phyloP scores from a whole-genome alignment of 139 green algal genomes.

The Desmodesmus armatus region DNA sequence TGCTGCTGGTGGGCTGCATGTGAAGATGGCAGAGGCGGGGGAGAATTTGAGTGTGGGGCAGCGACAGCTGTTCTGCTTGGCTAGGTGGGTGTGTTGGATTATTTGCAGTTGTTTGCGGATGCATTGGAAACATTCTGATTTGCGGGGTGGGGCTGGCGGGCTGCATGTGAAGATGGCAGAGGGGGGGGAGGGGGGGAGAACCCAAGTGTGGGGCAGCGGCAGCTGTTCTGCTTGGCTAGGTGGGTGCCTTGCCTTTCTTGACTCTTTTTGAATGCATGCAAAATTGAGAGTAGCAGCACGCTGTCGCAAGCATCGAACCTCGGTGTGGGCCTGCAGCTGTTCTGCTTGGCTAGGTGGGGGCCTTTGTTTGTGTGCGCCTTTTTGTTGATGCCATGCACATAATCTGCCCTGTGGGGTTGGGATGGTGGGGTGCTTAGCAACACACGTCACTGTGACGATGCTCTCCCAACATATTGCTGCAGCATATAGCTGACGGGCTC shows the following conservation, averaged over 20 bases:
- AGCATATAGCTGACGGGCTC: no score
- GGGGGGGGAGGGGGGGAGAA: conserved; percentile 72
- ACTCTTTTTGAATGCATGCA: no score
- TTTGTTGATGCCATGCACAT: neutral
- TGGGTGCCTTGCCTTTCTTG: conserved; percentile 37
- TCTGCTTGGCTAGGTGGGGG: neutral
- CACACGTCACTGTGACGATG: no score
- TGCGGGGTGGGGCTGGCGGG: conserved; percentile 56
- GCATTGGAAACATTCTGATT: neutral
- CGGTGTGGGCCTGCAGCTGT: neutral
- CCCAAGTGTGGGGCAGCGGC: conserved; percentile 70
- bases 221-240: conserved; percentile 89
- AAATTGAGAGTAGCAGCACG: no score
- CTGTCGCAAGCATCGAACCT: no score
- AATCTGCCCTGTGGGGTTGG: neutral
- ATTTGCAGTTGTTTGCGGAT: neutral
- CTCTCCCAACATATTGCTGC: no score
- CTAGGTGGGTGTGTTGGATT: conserved; percentile 54
- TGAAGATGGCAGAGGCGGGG: conserved; percentile 72
- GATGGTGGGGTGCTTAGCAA: conserved; percentile 59
- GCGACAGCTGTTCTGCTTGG: conserved; percentile 88
- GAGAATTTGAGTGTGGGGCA: conserved; percentile 72
- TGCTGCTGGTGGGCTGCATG: conserved; percentile 59
- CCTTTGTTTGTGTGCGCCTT: neutral
- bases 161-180: conserved; percentile 71